Conservation (phyloP, 106 monocot species). For the Dendrobium catenatum region DNA sequence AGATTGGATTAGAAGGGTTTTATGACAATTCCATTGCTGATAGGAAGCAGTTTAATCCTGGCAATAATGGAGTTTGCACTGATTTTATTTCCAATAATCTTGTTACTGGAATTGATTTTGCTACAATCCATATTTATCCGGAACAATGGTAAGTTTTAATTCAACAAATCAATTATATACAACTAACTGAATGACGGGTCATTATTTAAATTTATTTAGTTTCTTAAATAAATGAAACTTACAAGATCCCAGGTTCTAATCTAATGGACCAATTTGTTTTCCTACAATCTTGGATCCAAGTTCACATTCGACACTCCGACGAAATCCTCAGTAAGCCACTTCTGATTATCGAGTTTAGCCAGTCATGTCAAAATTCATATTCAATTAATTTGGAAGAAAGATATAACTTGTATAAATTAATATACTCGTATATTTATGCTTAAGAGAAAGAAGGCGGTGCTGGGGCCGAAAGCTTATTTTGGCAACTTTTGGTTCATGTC, state of each 20-base stretch:
- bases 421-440: constrained; percentile 25
- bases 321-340: constrained; percentile 35
- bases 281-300: constrained; percentile 21
- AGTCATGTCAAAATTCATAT: neutral
- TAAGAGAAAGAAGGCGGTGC: constrained; percentile 20
- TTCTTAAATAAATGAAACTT: too few relatives aligned
- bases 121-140: constrained; percentile 70
- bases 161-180: too few relatives aligned
- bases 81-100: constrained; percentile 61
- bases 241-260: constrained; percentile 30
- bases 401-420: constrained; percentile 17
- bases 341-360: constrained; percentile 43
- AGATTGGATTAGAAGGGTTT: constrained; percentile 56
- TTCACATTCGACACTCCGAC: constrained; percentile 24
- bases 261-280: constrained; percentile 24
- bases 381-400: constrained; percentile 2
- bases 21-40: constrained; percentile 49
- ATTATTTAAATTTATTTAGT: neutral
- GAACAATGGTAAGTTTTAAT: constrained; percentile 49
- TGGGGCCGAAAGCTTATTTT: constrained; percentile 33
- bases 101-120: constrained; percentile 43
- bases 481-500: constrained; percentile 40
- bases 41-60: constrained; percentile 47
- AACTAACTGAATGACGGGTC: too few relatives aligned
- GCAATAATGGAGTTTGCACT: constrained; percentile 33